These are phyloP conservation scores for Tetrahymena thermophila DNA, from an alignment of 73 alveolate species.

Conservation along the genomic window DNA sequence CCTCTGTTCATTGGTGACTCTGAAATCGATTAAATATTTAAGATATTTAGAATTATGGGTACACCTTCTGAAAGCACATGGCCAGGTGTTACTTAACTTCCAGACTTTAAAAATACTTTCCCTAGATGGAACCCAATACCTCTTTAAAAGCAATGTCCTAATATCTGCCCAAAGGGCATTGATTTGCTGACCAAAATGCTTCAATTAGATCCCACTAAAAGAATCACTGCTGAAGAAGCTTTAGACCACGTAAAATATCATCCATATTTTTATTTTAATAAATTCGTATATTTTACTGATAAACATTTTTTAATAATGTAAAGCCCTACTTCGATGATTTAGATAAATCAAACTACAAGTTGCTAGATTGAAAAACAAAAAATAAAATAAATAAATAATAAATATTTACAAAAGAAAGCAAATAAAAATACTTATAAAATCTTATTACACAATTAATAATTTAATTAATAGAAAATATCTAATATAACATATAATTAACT, in stretches of 20 bases:
- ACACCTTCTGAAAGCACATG: conserved; percentile 84
- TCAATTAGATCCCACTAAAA: conserved; percentile 58
- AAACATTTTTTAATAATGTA: background rate
- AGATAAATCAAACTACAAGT: background rate
- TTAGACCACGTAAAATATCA: conserved; percentile 35
- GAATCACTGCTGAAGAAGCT: conserved; percentile 77
- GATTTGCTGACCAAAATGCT: conserved; percentile 53
- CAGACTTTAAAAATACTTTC: conserved; percentile 79
- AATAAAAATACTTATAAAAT: too few species aligned
- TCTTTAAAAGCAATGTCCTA: conserved; percentile 20
- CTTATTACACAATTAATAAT: too few species aligned
- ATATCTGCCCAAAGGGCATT: conserved; percentile 26
- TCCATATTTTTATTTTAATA: background rate
- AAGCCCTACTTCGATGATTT: background rate
- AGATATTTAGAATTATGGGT: conserved; percentile 80
- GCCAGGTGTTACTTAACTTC: conserved; percentile 79
- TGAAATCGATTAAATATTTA: conserved; percentile 86
- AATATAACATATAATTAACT: background rate
- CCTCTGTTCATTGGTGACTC: conserved; percentile 89
- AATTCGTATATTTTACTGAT: background rate
- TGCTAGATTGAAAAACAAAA: background rate
- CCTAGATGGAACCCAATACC: conserved; percentile 67
- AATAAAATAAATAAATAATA: background rate
- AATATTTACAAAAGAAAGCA: background rate
- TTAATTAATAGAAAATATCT: background rate